Conservation (phyloP, 1,284 basidiomycete genomes). For the Trichosporon coremiiforme region DNA sequence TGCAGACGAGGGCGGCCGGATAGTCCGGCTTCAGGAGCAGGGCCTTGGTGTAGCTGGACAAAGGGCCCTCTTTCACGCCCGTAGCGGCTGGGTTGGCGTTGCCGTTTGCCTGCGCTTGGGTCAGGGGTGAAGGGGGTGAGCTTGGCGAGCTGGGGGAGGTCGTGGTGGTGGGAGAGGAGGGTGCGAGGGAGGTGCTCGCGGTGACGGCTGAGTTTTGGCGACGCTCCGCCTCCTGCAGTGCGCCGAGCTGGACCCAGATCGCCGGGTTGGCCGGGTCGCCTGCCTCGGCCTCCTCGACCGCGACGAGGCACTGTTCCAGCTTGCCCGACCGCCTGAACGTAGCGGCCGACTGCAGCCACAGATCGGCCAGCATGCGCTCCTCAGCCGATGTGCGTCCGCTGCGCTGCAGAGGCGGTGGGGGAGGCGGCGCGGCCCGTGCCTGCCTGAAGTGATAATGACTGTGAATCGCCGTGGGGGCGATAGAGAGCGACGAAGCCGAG, state of each 20-base stretch:
- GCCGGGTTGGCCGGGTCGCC: constrained; percentile 80
- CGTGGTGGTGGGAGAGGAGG: too few species aligned
- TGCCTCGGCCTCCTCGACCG: constrained; percentile 93
- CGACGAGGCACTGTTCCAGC: constrained; percentile 82
- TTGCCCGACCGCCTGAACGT: constrained; percentile 88
- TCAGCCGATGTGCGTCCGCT: constrained; percentile 63
- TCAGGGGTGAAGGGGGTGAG: neutral
- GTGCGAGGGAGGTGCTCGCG: too few species aligned
- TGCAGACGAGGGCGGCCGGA: constrained; percentile 72
- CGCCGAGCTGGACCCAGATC: constrained; percentile 91
- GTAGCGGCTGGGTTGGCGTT: constrained; percentile 4
- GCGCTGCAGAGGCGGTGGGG: constrained; percentile 35
- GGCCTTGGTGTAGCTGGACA: constrained; percentile 78
- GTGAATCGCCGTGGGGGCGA: constrained; percentile 77
- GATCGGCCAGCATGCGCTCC: constrained; percentile 72
- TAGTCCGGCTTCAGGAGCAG: constrained; percentile 76
- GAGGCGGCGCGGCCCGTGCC: constrained; percentile 27
- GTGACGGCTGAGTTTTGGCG: neutral
- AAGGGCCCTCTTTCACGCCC: constrained; percentile 45
- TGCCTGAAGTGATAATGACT: constrained; percentile 61
- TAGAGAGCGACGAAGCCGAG: constrained; percentile 39
- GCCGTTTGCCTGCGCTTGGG: constrained; percentile 43
- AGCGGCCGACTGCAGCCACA: constrained; percentile 93
- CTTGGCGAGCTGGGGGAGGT: too few species aligned
- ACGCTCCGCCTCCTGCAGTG: constrained; percentile 64